Evolutionary conservation across 2,329 filamentous ascomycete genomes (phyloP), one percentile per base, ranked within the genome.

Genomic region (Phaeoacremonium minimum): DNA sequence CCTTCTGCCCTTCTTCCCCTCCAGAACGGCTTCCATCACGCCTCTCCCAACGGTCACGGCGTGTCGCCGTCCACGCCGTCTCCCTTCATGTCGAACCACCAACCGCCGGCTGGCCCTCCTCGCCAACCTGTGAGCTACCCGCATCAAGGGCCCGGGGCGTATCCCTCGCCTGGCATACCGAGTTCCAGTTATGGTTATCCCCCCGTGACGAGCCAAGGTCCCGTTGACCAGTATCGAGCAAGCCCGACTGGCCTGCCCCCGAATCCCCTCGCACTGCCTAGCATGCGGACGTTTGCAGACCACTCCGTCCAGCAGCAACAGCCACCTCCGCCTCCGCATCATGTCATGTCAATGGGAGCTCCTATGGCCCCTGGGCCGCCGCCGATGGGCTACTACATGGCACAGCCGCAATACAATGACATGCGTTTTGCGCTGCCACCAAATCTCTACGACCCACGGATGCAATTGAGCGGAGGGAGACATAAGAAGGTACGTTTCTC

Each of bases 401-500:
- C 62, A 35, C 43, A 64, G 49, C 47, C 66, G 44, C 61, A 60
- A 38, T 55, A 63, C 9, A 66, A 71, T 18, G 53, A 63, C 42
- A 50, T 65, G 46, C 61, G 71, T 38, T 73, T 72, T 46, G 57
- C 66, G 20, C 48, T 75, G 26, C 63, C 69, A 19, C 59, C 63
- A 7, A 65, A 50, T 33, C 40, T 49, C 28, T 44, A 66, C 34
- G 73, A 75, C 37, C 67, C 70, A 20, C 64, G 70, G 32, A 58
- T 61, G 35, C 55, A 72, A 32, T 44, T 73, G 32, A 63, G 65
- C 29, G 62, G 65, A 31, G 65, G 69, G 35, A 69, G 72, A 15
- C 70, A 75, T 28, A 79, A 78, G 49, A 79, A 78, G 72, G 75
- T 77, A 66, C 38, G 61, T 54, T 26, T 26, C 22, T n/a, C 22